Percentiles rank a stretch among this genome's conserved stretches.
These are phyloP conservation scores for Magnolia kwangsiensis DNA, from an alignment of 164 flowering plant genomes.

Conservation along the genomic window DNA sequence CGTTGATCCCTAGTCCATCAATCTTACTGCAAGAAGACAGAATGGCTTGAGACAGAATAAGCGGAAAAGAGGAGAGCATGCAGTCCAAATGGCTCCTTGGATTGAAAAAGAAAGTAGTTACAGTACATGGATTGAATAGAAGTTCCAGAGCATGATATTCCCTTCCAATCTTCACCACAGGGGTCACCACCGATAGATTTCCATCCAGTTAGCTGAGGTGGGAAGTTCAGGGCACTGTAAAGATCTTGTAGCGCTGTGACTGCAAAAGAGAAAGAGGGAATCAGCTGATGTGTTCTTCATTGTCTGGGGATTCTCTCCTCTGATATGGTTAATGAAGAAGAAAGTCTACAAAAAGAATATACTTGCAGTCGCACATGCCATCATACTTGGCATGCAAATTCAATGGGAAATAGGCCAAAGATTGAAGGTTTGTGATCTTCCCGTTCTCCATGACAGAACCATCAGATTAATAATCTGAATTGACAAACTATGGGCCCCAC, in stretches of 20 bases:
- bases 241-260: slow-evolving; percentile 56
- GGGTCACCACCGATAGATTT: slow-evolving; percentile 64
- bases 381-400: too few species aligned
- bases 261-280: slow-evolving; percentile 24
- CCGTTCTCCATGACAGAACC: too few species aligned
- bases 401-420: too few species aligned
- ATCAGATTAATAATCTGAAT: too few species aligned
- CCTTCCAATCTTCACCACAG: slow-evolving; percentile 72
- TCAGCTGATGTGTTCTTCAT: too few species aligned
- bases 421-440: too few species aligned
- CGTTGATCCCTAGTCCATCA: slow-evolving; percentile 48
- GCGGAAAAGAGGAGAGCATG: not conserved
- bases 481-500: too few species aligned
- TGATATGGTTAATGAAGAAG: too few species aligned
- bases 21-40: slow-evolving; percentile 41
- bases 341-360: too few species aligned
- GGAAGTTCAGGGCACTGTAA: slow-evolving; percentile 45
- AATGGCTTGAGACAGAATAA: not conserved
- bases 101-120: not conserved
- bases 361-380: too few species aligned
- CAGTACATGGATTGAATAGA: slow-evolving; percentile 61
- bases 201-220: slow-evolving; percentile 67
- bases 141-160: slow-evolving; percentile 64
- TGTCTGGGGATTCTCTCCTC: too few species aligned
- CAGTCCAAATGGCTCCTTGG: too few species aligned